Evolutionary conservation across 176 grass and related monocot genomes (phyloP).

Genomic region (Raddia guianensis): DNA sequence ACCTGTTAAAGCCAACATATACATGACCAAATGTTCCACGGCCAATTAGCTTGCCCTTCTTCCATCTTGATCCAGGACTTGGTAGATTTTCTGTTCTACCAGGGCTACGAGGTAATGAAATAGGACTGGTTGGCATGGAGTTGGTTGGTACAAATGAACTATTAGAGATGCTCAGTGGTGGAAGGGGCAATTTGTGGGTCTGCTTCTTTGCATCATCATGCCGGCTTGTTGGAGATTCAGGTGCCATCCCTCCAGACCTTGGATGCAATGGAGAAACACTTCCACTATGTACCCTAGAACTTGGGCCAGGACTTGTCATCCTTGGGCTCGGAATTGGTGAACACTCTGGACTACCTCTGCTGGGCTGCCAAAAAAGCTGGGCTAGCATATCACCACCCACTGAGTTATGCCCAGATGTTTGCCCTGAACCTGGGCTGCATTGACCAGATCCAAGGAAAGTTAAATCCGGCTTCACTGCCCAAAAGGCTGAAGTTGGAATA

Average conservation of each 20-base stretch:
- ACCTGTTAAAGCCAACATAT: constrained; percentile 99
- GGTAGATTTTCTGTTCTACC: constrained; percentile 75
- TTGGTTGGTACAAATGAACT: constrained; percentile 77
- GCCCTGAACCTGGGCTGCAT: constrained; percentile 96
- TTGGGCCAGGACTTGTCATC: constrained; percentile 92
- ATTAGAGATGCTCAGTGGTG: constrained; percentile 79
- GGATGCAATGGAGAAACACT: constrained; percentile 92
- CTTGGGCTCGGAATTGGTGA: constrained; percentile 97
- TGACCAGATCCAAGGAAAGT: constrained; percentile 95
- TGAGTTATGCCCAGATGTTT: constrained; percentile 98
- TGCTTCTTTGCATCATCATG: constrained; percentile 83
- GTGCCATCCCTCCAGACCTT: constrained; percentile 82
- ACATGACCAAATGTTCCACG: constrained; percentile 97
- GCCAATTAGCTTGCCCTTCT: constrained; percentile 96
- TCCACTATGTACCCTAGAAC: constrained; percentile 93
- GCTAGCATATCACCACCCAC: constrained; percentile 91
- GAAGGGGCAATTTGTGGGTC: constrained; percentile 90
- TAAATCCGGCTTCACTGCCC: constrained; percentile 81
- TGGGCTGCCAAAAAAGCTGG: constrained; percentile 80
- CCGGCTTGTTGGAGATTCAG: constrained; percentile 76
- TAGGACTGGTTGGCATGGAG: constrained; percentile 66
- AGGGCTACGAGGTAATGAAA: constrained; percentile 79
- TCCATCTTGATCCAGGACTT: constrained; percentile 90
- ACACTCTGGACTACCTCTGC: constrained; percentile 89
- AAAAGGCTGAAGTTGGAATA: constrained; percentile 82